A percentile compares a stretch with the other conserved stretches of the same genome.
Evolutionary conservation across 2,329 filamentous ascomycete species (phyloP).

Genomic region (Ophioceras dolichostomum): DNA sequence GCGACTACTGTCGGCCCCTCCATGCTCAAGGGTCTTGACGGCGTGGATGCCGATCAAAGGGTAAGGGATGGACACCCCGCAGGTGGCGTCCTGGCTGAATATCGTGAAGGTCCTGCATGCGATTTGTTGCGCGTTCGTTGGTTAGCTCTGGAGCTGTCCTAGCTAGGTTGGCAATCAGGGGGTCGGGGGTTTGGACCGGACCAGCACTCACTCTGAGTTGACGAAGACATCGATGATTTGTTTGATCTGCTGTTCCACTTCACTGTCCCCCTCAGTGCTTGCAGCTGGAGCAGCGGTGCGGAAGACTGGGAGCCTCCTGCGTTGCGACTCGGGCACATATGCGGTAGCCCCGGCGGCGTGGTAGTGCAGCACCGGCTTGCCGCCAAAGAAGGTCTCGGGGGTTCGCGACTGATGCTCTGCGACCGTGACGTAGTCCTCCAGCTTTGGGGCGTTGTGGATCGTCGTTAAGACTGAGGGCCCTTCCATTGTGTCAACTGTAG

Average conservation of each 20-base stretch:
- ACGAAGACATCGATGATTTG: conserved; percentile 44
- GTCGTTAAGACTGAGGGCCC: conserved; percentile 27
- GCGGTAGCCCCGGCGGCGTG: conserved; percentile 45
- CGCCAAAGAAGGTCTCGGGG: conserved; percentile 57
- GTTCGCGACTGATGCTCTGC: conserved; percentile 61
- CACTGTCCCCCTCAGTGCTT: conserved; percentile 21
- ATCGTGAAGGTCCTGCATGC: conserved; percentile 44
- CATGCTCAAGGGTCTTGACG: conserved; percentile 42
- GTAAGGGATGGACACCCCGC: conserved; percentile 60
- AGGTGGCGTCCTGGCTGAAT: conserved; percentile 44
- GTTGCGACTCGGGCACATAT: conserved; percentile 41
- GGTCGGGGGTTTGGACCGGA: too few relatives aligned
- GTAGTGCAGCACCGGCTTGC: conserved; percentile 59
- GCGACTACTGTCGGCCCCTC: conserved; percentile 21
- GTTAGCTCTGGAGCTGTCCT: too few relatives aligned
- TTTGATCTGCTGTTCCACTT: conserved; percentile 25
- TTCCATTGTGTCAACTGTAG: too few relatives aligned
- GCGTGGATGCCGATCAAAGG: conserved; percentile 65
- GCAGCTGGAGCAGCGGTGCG: too few relatives aligned
- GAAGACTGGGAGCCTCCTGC: conserved; percentile 42
- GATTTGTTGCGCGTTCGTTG: too few relatives aligned
- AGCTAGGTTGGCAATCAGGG: too few relatives aligned
- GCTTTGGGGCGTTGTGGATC: conserved; percentile 42
- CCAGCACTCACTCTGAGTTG: conserved; percentile 43
- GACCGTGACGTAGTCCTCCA: conserved; percentile 50